Evolutionary conservation across 176 grass and related monocot genomes (phyloP).

Genomic region (Stipa capillata): DNA sequence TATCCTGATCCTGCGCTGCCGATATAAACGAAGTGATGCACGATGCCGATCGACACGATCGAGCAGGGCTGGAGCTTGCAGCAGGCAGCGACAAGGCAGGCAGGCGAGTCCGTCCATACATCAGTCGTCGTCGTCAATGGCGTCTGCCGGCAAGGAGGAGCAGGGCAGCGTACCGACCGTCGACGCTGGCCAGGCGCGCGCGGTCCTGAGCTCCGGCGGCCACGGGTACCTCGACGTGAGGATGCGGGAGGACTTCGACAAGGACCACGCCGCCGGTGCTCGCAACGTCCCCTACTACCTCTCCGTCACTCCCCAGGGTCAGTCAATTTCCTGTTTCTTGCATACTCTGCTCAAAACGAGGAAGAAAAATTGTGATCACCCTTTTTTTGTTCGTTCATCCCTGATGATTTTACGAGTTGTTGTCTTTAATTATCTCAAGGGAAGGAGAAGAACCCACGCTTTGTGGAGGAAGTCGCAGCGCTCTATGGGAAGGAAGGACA

Average conservation of each 20-base stretch:
- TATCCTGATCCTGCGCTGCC: neutral
- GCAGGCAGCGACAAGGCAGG: neutral
- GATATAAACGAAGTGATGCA: neutral
- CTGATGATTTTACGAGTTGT: neutral
- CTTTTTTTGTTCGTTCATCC: neutral
- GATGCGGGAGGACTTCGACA: conserved; percentile 26
- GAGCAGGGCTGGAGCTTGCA: too few relatives aligned
- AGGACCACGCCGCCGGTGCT: conserved; percentile 14
- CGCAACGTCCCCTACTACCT: conserved; percentile 33
- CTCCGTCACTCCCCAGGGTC: conserved; percentile 13
- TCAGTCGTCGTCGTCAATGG: neutral
- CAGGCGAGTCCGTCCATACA: too few relatives aligned
- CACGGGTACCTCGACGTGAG: conserved; percentile 17
- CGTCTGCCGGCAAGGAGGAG: neutral
- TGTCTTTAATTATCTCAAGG: neutral
- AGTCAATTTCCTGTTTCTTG: too few relatives aligned
- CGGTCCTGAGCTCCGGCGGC: conserved; percentile 3
- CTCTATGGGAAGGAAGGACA: conserved; percentile 3
- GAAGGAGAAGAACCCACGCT: conserved; percentile 31
- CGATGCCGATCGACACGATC: too few relatives aligned
- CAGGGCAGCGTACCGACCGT: neutral
- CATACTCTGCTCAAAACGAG: too few relatives aligned
- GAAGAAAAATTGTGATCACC: too few relatives aligned
- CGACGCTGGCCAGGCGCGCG: neutral
- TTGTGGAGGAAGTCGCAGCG: conserved; percentile 24